Evolutionary conservation across 768 basidiomycete genomes (phyloP).

Genomic region (Calocybe cyanea): DNA sequence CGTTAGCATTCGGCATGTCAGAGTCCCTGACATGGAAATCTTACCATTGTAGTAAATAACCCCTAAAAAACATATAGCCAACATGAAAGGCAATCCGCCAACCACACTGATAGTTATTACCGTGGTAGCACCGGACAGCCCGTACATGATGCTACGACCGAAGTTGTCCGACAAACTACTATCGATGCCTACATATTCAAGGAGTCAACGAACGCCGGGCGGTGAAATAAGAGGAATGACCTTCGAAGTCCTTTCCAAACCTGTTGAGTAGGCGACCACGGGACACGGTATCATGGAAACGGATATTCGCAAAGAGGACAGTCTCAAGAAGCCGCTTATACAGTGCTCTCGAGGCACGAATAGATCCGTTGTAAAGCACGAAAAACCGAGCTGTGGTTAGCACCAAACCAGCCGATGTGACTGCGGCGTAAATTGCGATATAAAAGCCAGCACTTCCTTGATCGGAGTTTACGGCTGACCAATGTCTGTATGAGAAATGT

Average conservation of each 20-base stretch:
- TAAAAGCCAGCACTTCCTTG: conserved; percentile 53
- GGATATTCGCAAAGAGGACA: conserved; percentile 82
- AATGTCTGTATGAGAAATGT: conserved; percentile 31
- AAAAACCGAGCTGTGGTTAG: conserved; percentile 64
- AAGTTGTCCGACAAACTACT: conserved; percentile 83
- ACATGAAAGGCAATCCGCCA: conserved; percentile 73
- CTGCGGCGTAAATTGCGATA: conserved; percentile 64
- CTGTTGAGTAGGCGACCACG: conserved; percentile 80
- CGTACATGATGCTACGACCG: conserved; percentile 71
- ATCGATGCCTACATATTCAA: conserved; percentile 58
- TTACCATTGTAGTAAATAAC: conserved; percentile 69
- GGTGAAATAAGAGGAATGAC: conserved; percentile 22
- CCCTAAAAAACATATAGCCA: conserved; percentile 54
- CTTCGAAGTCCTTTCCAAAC: conserved; percentile 91
- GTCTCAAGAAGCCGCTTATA: conserved; percentile 75
- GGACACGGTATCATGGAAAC: conserved; percentile 91
- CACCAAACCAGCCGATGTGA: conserved; percentile 37
- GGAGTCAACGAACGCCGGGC: background rate
- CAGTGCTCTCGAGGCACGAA: conserved; percentile 72
- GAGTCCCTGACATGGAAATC: conserved; percentile 13
- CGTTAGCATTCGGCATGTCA: background rate
- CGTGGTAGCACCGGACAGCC: conserved; percentile 66
- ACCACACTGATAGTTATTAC: conserved; percentile 72
- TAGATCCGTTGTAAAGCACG: conserved; percentile 78
- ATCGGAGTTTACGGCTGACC: conserved; percentile 50